phyloP scores from a whole-genome alignment of 306 rosid species.

The Sophora flavescens region DNA sequence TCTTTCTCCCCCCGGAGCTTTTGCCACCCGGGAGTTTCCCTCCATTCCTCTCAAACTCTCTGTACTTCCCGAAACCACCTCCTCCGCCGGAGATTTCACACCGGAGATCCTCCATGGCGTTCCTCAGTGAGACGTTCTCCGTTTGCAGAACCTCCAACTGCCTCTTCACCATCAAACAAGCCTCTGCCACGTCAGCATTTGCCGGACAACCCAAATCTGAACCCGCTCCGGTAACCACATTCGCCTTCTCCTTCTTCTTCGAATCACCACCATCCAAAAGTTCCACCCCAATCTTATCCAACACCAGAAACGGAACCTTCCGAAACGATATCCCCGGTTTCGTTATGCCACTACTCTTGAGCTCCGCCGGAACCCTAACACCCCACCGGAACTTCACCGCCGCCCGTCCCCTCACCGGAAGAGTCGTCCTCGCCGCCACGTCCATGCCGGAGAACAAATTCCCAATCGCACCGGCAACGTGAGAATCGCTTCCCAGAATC shows the following conservation, averaged over 20 bases:
- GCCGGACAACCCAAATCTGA: constrained; percentile 32
- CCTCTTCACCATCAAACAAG: constrained; percentile 62
- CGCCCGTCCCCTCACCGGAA: constrained; percentile 66
- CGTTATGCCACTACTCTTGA: constrained; percentile 37
- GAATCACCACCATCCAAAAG: constrained; percentile 65
- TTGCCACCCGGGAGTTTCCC: constrained; percentile 34
- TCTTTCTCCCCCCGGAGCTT: constrained; percentile 47
- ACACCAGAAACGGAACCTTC: constrained; percentile 76
- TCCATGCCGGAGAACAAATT: constrained; percentile 69
- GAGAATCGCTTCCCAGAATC: constrained; percentile 24
- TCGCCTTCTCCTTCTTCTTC: constrained; percentile 37
- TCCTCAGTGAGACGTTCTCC: constrained; percentile 74
- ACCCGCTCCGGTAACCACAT: neutral
- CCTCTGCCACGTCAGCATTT: constrained; percentile 65
- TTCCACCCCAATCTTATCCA: constrained; percentile 92
- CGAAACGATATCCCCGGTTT: constrained; percentile 59
- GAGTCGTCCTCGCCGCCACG: constrained; percentile 70
- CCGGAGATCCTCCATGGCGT: constrained; percentile 83
- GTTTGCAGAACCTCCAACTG: constrained; percentile 70
- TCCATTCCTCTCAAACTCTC: constrained; percentile 52
- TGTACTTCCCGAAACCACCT: constrained; percentile 43
- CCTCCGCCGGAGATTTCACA: constrained; percentile 52
- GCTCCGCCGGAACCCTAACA: constrained; percentile 75
- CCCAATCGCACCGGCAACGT: constrained; percentile 46
- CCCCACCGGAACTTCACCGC: constrained; percentile 85